These are phyloP conservation scores for Epichloe typhina DNA, from an alignment of 2,329 filamentous ascomycete species.

Conservation along the genomic window DNA sequence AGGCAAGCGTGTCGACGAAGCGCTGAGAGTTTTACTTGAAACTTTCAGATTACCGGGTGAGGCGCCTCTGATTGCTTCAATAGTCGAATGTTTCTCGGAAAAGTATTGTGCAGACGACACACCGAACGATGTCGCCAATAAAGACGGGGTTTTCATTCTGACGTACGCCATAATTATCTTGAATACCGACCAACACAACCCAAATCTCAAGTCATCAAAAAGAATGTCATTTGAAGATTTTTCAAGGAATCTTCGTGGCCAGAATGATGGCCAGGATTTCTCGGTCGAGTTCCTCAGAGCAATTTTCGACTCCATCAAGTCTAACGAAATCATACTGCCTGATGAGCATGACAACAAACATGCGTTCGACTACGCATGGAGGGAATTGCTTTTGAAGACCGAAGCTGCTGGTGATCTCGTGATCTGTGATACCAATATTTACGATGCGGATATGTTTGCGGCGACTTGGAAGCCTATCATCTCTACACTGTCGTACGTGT, in stretches of 20 bases:
- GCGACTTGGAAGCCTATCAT: slow-evolving; percentile 93
- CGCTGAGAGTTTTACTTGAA: slow-evolving; percentile 72
- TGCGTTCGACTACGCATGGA: slow-evolving; percentile 96
- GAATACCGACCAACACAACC: slow-evolving; percentile 94
- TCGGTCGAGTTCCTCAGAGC: slow-evolving; percentile 66
- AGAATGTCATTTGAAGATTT: slow-evolving; percentile 83
- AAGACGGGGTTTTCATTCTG: slow-evolving; percentile 79
- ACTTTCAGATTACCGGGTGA: slow-evolving; percentile 91
- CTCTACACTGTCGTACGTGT: slow-evolving; percentile 91
- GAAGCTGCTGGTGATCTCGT: slow-evolving; percentile 60
- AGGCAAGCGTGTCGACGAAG: slow-evolving; percentile 80
- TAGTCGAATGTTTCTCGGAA: slow-evolving; percentile 75
- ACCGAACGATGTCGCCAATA: slow-evolving; percentile 65
- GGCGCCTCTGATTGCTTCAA: slow-evolving; percentile 82
- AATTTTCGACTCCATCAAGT: slow-evolving; percentile 85
- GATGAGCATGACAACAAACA: slow-evolving; percentile 96
- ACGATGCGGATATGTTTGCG: slow-evolving; percentile 94
- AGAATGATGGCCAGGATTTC: slow-evolving; percentile 80
- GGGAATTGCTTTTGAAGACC: slow-evolving; percentile 79
- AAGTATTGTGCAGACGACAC: slow-evolving; percentile 63
- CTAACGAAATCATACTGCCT: slow-evolving; percentile 88
- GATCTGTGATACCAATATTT: slow-evolving; percentile 82
- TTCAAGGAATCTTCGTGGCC: slow-evolving; percentile 74
- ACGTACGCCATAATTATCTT: slow-evolving; percentile 96
- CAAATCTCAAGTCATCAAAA: slow-evolving; percentile 64